Base-by-base conservation (phyloP, 2,329 filamentous ascomycete genomes). In the Fusarium ramigenum region DNA sequence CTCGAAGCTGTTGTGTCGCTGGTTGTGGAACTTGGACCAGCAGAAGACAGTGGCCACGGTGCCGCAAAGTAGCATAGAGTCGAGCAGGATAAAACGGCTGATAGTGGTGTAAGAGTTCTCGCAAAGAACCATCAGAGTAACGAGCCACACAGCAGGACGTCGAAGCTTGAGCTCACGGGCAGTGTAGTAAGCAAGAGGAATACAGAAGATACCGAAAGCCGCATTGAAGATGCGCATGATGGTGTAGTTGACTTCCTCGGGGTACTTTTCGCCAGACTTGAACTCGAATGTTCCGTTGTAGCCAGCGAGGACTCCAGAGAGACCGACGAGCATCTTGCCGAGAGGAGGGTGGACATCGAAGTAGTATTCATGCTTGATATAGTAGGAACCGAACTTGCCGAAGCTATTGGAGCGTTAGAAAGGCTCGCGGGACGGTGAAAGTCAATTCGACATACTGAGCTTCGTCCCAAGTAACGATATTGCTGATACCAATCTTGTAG, bases 261-360 rank as follows among this genome's bases (percentile, higher is more conserved):
- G 96, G 82, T 99, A 99, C 61, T 90, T 95, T 80, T 98, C 96
- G 81, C 96, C 96, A 60, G 96, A 98, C 84, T 99, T 99, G 89
- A 99, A 99, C 81, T 99, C 96, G 84, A 99, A 99, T 8, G 96
- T 97, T 66, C 96, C 96, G 86, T 99, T 99, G 87, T 99, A 99
- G 75, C 96, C 96, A 75, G 96, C 97, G 70, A 99, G 88, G 80
- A 97, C 97, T 81, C 96, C 96, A 11, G 96, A 98, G 58, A 99
- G 89, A 72, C 96, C 96, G 77, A 99, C 96, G 63, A 99, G 91
- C 91, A 99, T 98, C 87, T 99, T 99, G 81, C 96, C 96, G 70
- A 99, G 91, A 61, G 96, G 96, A 74, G 96, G 96, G 83, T 97
- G 94, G 66, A 97, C 93, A 74, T 85, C 83, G 79, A 99, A 99